These are phyloP conservation scores for Cytospora piceae DNA, from an alignment of 2,329 filamentous ascomycete species.

Conservation along the genomic window DNA sequence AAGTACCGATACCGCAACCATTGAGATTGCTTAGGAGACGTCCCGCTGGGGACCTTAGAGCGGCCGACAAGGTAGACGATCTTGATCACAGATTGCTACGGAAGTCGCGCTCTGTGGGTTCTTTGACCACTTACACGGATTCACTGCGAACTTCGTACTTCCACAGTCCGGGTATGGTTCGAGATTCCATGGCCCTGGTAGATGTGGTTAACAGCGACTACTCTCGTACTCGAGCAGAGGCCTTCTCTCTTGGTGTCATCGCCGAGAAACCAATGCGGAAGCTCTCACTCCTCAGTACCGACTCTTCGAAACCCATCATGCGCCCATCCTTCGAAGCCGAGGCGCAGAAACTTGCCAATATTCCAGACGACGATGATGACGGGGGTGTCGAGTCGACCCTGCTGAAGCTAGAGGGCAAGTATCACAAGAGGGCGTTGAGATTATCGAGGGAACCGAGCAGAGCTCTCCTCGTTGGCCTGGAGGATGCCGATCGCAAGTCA, in stretches of 20 bases:
- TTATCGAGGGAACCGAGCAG: conserved; percentile 45
- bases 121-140: conserved; percentile 62
- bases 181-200: conserved; percentile 48
- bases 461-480: conserved; percentile 4
- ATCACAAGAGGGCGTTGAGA: conserved; percentile 57
- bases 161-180: conserved; percentile 41
- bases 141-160: conserved; percentile 63
- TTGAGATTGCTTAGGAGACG: conserved; percentile 69
- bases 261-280: conserved; percentile 53
- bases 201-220: conserved; percentile 50
- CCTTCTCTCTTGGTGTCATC: conserved; percentile 62
- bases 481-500: conserved; percentile 12
- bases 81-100: conserved; percentile 54
- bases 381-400: conserved; percentile 92
- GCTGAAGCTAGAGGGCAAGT: conserved; percentile 88
- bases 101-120: conserved; percentile 62
- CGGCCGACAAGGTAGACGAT: conserved; percentile 67
- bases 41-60: conserved; percentile 75
- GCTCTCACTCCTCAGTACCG: conserved; percentile 62
- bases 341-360: conserved; percentile 81
- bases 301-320: conserved; percentile 65
- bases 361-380: conserved; percentile 84
- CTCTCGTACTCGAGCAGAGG: conserved; percentile 46
- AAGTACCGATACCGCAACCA: conserved; percentile 53
- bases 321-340: conserved; percentile 84